A percentile compares a stretch with the other conserved stretches of the same genome.
Evolutionary conservation across 2,329 filamentous ascomycete genomes (phyloP).

Genomic region (Penicillium sp.): DNA sequence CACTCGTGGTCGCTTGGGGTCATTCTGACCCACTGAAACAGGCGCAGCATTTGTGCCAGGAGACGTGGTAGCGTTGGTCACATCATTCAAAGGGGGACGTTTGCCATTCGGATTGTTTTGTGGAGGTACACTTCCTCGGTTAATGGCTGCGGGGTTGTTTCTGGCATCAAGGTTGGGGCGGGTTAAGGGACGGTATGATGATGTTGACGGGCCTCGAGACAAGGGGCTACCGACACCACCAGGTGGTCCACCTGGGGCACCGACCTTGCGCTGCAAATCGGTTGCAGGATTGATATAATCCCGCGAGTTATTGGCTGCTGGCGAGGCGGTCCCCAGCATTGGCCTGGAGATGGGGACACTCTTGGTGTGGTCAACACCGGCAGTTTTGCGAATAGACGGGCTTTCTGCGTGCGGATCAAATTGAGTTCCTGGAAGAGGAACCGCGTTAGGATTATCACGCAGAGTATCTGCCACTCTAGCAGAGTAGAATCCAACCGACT

Average conservation of each 20-base stretch:
- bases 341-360: conserved; percentile 69
- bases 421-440: conserved; percentile 48
- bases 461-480: conserved; percentile 64
- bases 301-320: conserved; percentile 31
- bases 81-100: conserved; percentile 45
- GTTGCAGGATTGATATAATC: conserved; percentile 39
- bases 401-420: conserved; percentile 77
- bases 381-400: conserved; percentile 85
- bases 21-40: conserved; percentile 26
- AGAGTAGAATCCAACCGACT: conserved; percentile 63
- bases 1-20: conserved; percentile 35
- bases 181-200: conserved; percentile 48
- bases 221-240: conserved; percentile 32
- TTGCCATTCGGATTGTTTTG: conserved; percentile 39
- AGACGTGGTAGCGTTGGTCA: conserved; percentile 40
- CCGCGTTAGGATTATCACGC: conserved; percentile 51
- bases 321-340: conserved; percentile 33
- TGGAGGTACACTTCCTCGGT: conserved; percentile 25
- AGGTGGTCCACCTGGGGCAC: conserved; percentile 28
- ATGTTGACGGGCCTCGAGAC: conserved; percentile 36
- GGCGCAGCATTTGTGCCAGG: conserved; percentile 22
- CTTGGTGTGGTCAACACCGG: conserved; percentile 77
- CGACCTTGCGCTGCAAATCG: conserved; percentile 37
- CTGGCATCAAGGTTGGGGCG: conserved; percentile 37
- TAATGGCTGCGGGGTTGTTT: conserved; percentile 19